Evolutionary conservation across 441 rosid species (phyloP).

Genomic region (Populus hybrid): DNA sequence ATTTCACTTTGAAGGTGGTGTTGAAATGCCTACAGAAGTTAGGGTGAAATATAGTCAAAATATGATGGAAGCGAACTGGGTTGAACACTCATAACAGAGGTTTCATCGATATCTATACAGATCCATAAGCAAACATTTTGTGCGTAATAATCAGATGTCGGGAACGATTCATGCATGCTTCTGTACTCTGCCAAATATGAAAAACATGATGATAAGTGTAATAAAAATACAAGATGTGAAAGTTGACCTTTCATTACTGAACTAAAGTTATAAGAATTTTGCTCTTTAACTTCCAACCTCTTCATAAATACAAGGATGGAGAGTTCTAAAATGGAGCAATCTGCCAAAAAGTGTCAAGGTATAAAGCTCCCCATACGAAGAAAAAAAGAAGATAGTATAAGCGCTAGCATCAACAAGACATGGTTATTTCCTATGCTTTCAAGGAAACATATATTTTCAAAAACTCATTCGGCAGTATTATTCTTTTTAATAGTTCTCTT

Average conservation of each 20-base stretch:
- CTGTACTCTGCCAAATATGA: constrained; percentile 69
- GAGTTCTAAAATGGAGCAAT: constrained; percentile 90
- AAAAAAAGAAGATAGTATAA: not conserved
- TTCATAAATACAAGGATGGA: constrained; percentile 86
- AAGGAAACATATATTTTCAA: not conserved
- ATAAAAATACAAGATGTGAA: constrained; percentile 8
- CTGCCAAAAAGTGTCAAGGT: constrained; percentile 36
- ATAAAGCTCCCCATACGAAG: not conserved
- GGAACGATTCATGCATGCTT: constrained; percentile 70
- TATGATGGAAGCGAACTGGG: not conserved
- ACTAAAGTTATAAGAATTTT: constrained; percentile 74
- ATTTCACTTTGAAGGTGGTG: constrained; percentile 66
- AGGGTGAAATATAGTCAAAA: constrained; percentile 13
- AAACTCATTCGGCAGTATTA: not conserved
- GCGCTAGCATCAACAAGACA: not conserved
- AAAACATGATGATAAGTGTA: not conserved
- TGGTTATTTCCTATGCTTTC: constrained; percentile 1
- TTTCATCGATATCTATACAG: constrained; percentile 25
- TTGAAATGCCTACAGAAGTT: constrained; percentile 81
- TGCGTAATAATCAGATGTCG: constrained; percentile 75
- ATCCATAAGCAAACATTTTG: constrained; percentile 73
- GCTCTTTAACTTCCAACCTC: constrained; percentile 86
- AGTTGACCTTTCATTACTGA: constrained; percentile 82
- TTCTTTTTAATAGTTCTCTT: not conserved
- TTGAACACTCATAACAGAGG: not conserved